phyloP scores from a whole-genome alignment of 2,329 filamentous ascomycete genomes.

The Neofusicoccum laricinum region DNA sequence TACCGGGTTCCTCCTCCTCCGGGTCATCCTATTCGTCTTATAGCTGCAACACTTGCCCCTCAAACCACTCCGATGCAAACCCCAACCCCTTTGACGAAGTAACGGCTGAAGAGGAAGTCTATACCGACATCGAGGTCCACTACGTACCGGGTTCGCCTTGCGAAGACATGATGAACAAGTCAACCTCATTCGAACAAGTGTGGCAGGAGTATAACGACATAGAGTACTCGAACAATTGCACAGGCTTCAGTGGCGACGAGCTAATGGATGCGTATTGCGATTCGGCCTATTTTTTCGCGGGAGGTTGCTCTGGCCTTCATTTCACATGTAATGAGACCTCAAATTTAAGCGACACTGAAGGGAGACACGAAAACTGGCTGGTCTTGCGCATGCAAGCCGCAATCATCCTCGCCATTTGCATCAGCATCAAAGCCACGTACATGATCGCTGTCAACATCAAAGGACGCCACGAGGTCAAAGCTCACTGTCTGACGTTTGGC shows the following conservation, averaged over 20 bases:
- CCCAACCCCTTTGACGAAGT: background rate
- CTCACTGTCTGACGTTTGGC: slow-evolving; percentile 30
- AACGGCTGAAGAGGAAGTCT: background rate
- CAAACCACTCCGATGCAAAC: background rate
- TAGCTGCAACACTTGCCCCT: background rate
- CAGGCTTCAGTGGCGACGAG: background rate
- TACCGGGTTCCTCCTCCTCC: background rate
- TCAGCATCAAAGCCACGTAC: slow-evolving; percentile 28
- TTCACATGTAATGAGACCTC: background rate
- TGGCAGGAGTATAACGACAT: background rate
- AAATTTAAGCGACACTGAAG: background rate
- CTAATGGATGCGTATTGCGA: background rate
- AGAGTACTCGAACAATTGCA: background rate
- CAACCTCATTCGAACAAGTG: background rate
- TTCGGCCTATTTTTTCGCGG: background rate
- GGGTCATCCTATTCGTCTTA: background rate
- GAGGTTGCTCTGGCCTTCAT: background rate
- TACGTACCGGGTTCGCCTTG: background rate
- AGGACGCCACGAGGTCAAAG: slow-evolving; percentile 26
- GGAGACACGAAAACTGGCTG: slow-evolving; percentile 11
- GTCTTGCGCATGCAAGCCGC: slow-evolving; percentile 32
- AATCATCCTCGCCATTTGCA: slow-evolving; percentile 25
- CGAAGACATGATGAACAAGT: background rate
- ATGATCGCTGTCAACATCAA: slow-evolving; percentile 29
- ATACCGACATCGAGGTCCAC: background rate